phyloP scores from a whole-genome alignment of 257 asterid species.

The Solanum piurae region DNA sequence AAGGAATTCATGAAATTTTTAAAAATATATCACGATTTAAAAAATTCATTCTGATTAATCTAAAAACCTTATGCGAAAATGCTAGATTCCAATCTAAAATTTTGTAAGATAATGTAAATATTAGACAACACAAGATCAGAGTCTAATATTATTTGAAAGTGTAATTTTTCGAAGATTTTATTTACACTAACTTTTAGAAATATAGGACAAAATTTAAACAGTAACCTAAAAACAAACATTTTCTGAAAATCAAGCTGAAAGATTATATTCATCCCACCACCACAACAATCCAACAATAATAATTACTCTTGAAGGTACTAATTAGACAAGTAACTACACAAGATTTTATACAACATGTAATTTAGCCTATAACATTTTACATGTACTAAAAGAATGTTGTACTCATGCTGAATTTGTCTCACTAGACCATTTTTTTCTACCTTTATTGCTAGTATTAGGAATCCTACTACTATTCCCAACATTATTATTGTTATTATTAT shows the following conservation, averaged over 20 bases:
- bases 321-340: neutral
- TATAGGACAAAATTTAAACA: too few relatives aligned
- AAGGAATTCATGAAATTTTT: neutral
- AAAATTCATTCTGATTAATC: neutral
- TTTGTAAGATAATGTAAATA: neutral
- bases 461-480: neutral
- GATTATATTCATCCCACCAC: neutral
- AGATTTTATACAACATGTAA: neutral
- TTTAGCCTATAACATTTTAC: neutral
- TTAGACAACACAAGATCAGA: too few relatives aligned
- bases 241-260: neutral
- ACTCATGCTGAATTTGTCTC: conserved; percentile 24
- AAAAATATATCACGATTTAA: fast-evolving
- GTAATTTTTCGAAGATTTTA: neutral
- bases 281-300: neutral
- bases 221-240: neutral
- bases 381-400: neutral
- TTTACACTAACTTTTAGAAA: neutral
- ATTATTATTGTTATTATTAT: neutral
- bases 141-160: too few relatives aligned
- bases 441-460: conserved; percentile 8
- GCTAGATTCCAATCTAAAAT: too few relatives aligned
- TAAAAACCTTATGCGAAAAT: neutral
- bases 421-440: conserved; percentile 15
- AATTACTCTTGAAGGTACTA: neutral